Conservation (phyloP, 495 filamentous ascomycete species). For the Staphylotrichum longicolle region DNA sequence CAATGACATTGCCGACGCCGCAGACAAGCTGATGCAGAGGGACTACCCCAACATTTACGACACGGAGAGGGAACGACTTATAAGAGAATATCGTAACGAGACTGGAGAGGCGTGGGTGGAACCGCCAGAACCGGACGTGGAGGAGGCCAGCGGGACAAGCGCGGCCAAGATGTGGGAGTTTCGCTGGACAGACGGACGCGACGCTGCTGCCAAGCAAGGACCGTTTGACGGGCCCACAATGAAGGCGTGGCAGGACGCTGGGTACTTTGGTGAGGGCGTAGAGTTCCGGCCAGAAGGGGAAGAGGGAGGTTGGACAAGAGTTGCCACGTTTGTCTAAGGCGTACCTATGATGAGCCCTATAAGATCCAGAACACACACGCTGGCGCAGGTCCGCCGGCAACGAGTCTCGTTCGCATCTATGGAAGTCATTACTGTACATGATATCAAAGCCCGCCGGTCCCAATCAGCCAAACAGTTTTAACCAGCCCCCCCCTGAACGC, state of each 20-base stretch:
- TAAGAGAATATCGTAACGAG: slow-evolving; percentile 79
- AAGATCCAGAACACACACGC: background rate
- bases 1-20: slow-evolving; percentile 79
- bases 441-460: slow-evolving; percentile 14
- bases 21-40: slow-evolving; percentile 76
- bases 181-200: slow-evolving; percentile 85
- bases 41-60: slow-evolving; percentile 89
- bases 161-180: slow-evolving; percentile 75
- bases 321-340: slow-evolving; percentile 59
- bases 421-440: slow-evolving; percentile 17
- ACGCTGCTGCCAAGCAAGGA: slow-evolving; percentile 74
- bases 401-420: slow-evolving; percentile 11
- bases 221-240: slow-evolving; percentile 83
- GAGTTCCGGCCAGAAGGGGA: slow-evolving; percentile 72
- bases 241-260: slow-evolving; percentile 82
- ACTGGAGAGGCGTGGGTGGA: slow-evolving; percentile 92
- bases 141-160: slow-evolving; percentile 11
- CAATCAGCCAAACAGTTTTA: slow-evolving; percentile 21
- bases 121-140: slow-evolving; percentile 24
- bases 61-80: slow-evolving; percentile 75
- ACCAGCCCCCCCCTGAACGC: slow-evolving; percentile 23
- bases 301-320: slow-evolving; percentile 58
- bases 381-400: slow-evolving; percentile 1
- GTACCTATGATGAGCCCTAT: too few relatives aligned
- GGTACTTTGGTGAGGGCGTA: slow-evolving; percentile 91